Evolutionary conservation across 352 stramenopile species (phyloP), one percentile per base, ranked within the genome.

Genomic region (Phytophthora chlamydospora): DNA sequence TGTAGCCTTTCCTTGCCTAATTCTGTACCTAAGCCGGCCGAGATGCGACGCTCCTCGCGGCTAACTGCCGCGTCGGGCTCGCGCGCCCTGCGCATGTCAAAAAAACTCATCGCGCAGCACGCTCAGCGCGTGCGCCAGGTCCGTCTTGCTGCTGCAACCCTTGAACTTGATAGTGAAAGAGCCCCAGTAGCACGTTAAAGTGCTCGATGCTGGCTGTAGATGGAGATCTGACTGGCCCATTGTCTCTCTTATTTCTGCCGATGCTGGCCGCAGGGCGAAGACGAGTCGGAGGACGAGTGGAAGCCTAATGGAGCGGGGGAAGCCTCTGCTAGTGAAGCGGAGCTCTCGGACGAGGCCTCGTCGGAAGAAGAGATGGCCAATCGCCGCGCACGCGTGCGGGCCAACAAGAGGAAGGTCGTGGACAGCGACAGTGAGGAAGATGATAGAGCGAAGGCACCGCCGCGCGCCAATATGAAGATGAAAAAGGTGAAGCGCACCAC

Each of bases 21-120:
- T 55, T 71, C 39, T 58, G 54, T 56, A 42, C 40, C 14, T 48
- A 53, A 54, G 8, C 13, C 24, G 29, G 38, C 34, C 19, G 55
- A 58, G 24, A 93, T 89, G 81, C 75, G 84, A 16, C 72, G 84
- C n/a, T 93, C 84, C 24, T 75, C 78, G 44, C 78, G 84, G 24
- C 68, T 93, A 19, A 78, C 78, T 27, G 75, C 68, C 4, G 77
- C 61, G 11, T 73, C 62, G 12, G 66, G 75, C 33, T 80, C 83
- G 35, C 71, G 73, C 16, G 63, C 66, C 35, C 69, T 63, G 40
- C 80, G 83, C 44, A 91, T 93, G 78, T 78, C 84, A 41, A 76
- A 76, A 41, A 76, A 76, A 69, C 53, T 84, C 31, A 83, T 93
- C 48, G 63, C 68, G 29, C 61, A 75, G 35, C 73, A 81, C 40